These are phyloP conservation scores for Trametes polyzona DNA, from an alignment of 1,284 basidiomycete species.

Conservation along the genomic window DNA sequence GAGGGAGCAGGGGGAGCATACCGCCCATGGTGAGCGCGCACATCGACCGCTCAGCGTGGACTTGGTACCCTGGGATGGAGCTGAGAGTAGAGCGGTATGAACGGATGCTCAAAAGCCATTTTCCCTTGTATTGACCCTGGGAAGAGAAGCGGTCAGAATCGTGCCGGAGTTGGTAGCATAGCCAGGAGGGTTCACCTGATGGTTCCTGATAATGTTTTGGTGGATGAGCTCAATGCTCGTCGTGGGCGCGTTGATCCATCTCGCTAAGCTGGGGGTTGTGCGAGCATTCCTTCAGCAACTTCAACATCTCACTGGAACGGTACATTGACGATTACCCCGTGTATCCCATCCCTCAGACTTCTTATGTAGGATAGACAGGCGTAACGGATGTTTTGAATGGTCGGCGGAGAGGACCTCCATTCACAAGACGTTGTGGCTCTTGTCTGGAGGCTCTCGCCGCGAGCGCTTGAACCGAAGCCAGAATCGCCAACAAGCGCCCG, in stretches of 20 bases:
- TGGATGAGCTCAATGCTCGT: conserved; percentile 66
- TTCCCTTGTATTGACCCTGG: conserved; percentile 59
- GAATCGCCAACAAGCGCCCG: not conserved
- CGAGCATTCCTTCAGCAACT: too few relatives aligned
- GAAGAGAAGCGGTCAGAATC: conserved; percentile 12
- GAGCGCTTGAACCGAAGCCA: not conserved
- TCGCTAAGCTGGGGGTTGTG: conserved; percentile 61
- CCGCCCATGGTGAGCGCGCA: conserved; percentile 72
- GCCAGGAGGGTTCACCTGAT: conserved; percentile 55
- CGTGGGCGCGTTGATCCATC: conserved; percentile 79
- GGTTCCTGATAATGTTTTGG: conserved; percentile 71
- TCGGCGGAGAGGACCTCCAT: too few relatives aligned
- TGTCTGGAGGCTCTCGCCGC: not conserved
- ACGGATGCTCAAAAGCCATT: conserved; percentile 70
- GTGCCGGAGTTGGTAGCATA: not conserved
- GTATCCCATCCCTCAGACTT: too few relatives aligned
- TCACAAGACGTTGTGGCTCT: not conserved
- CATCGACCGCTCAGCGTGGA: conserved; percentile 68
- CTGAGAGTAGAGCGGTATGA: conserved; percentile 72
- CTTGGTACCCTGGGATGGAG: conserved; percentile 51
- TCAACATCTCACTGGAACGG: not conserved
- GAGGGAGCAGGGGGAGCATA: conserved; percentile 3
- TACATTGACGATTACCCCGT: not conserved
- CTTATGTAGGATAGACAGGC: too few relatives aligned
- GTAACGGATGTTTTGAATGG: too few relatives aligned